Base-by-base conservation (phyloP, 2,329 filamentous ascomycete genomes). In the Pseudohalonectria lignicola region DNA sequence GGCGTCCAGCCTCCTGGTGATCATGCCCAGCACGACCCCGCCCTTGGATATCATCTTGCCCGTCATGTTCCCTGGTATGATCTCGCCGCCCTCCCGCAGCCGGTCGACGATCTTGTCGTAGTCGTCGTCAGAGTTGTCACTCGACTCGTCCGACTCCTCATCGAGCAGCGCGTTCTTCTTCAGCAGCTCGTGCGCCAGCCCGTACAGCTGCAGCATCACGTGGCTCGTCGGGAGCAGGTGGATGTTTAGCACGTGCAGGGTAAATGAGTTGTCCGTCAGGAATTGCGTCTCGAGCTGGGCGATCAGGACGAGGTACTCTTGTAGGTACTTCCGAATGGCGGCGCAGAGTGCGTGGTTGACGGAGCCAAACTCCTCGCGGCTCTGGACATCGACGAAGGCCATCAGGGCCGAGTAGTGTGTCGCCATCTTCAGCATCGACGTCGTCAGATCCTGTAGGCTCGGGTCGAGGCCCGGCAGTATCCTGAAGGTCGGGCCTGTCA, bases 261-360 rank as follows among this genome's bases (percentile, higher is more conserved):
- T 98, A 53, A 98, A 96, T 7, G 76, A 77, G 25, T 84, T 73
- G 54, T 88, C 94, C 13, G 85, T 94, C 37, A 96, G 69, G 47
- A 93, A 84, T 52, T 96, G 90, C 40, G 86, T 86, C 59, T 98
- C 92, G 25, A 98, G 68, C 56, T 98, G 92, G 15, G 87, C 87
- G 51, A 96, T 78, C 59, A 98, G 76, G 39, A 94, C 79, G 41
- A 96, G 68, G 54, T 96, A 98, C 57, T 98, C 92, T 42, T 94
- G 92, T 20, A 98, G 64, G 32, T 93, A 70, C 54, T 86, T 93
- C 43, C 92, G 78, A 51, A 98, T 86, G 7, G 90, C 84, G n/a
- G 92, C 90, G 58, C 92, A 96, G 23, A 98, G 67, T 1, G 92
- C 88, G 61, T 98, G 92, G 54, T 93, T 96, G 43, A 98, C 90